Base-by-base conservation (phyloP, 192 early-diverging fungal species). In the Pecoramyces ruminantium region DNA sequence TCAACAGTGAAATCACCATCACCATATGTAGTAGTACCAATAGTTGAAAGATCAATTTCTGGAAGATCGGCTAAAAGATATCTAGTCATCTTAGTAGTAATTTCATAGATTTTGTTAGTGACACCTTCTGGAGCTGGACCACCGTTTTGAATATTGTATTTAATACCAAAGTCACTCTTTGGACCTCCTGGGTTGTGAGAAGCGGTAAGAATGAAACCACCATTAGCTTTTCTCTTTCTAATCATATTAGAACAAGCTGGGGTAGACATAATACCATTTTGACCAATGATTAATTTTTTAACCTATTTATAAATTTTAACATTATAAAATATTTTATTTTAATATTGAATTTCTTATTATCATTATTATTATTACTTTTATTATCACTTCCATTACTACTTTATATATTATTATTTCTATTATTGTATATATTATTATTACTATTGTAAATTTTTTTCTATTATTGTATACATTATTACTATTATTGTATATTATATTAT, bases 121-220 rank as follows among this genome's bases (percentile, higher is more conserved):
- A 99, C 92, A n/a, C 85, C 84, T 85, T 99, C 97, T 17, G 97
- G 96, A 30, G 97, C 97, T 28, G 97, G 96, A 29, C 89, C 97
- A 78, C 97, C 97, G 86, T 97, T 99, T 89, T 89, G 87, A 82
- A 93, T 92, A 87, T 99, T 99, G 87, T 95, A 99, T 87, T 99
- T 99, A 86, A 99, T 96, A 79, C 97, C 97, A 91, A 99, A 99
- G 86, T 99, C 97, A 82, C 95, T 93, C 34, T 95, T 89, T 29
- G 97, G 97, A 78, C 97, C 97, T 78, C 97, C 97, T 27, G 97
- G 96, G 87, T 99, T 99, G 88, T 99, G 97, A 30, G 96, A 97
- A 17, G 97, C 97, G n/a, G 96, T 98, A 82, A 99, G 86, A 78
- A 99, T 89, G 78, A 99, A 97, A 78, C 96, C 97, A 84, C 92